These are phyloP conservation scores for Myxozyma mucilagina DNA, from an alignment of 805 yeast genomes.

Conservation along the genomic window DNA sequence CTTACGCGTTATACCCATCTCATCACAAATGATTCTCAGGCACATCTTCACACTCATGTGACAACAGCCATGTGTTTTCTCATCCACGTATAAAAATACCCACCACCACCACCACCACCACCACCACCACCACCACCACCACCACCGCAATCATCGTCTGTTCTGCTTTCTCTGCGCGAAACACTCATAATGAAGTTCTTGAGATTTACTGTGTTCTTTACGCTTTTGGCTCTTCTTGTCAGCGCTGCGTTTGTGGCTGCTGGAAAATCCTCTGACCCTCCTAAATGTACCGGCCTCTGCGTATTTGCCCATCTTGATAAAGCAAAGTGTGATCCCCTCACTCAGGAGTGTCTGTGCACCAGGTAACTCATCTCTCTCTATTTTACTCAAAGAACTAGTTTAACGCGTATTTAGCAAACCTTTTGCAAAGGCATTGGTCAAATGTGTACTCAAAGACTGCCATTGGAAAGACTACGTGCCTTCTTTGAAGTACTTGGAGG, in stretches of 20 bases:
- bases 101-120: too few relatives aligned
- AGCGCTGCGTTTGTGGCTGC: not conserved
- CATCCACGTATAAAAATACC: too few relatives aligned
- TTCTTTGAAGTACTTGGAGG: not conserved
- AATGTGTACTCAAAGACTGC: conserved; percentile 5
- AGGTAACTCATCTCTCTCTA: conserved; percentile 1
- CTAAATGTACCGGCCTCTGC: conserved; percentile 14
- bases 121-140: not conserved
- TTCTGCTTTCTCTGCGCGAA: not conserved
- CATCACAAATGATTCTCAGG: too few relatives aligned
- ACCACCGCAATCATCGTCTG: not conserved
- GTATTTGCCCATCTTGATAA: conserved; percentile 7
- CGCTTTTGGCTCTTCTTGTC: not conserved
- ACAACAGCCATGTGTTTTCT: too few relatives aligned
- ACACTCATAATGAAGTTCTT: not conserved
- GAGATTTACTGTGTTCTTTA: not conserved
- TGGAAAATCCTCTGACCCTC: not conserved
- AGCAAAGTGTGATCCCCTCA: conserved; percentile 6
- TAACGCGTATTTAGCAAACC: not conserved
- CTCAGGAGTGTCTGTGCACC: conserved; percentile 12
- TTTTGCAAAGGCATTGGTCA: not conserved
- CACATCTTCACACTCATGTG: too few relatives aligned
- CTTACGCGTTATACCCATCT: too few relatives aligned
- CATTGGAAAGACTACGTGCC: not conserved
- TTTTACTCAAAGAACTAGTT: not conserved